Conservation (phyloP, 2,329 filamentous ascomycete species). For the Eurotiales sp. region DNA sequence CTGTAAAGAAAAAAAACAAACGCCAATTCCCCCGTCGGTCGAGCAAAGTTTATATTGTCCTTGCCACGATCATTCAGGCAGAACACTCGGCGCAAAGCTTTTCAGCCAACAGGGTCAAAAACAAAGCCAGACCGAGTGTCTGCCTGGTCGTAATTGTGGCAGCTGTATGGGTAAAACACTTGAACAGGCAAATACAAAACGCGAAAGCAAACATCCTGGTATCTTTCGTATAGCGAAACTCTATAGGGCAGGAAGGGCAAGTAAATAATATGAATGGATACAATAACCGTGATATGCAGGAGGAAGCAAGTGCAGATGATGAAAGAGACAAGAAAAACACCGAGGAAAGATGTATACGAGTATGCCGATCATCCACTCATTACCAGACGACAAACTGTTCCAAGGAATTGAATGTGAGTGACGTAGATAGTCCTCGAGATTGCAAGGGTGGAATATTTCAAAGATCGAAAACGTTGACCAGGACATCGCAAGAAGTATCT, state of each 20-base stretch:
- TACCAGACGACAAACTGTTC: conserved; percentile 27
- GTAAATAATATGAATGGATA: conserved; percentile 23
- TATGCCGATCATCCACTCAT: conserved; percentile 32
- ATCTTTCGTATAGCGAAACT: conserved; percentile 38
- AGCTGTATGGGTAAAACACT: conserved; percentile 7
- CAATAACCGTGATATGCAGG: conserved; percentile 26
- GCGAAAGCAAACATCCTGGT: conserved; percentile 33
- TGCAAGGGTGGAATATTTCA: not conserved
- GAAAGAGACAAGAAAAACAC: conserved; percentile 1
- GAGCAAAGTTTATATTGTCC: not conserved
- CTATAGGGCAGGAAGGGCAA: conserved; percentile 29
- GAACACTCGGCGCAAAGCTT: not conserved
- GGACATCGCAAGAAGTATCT: not conserved
- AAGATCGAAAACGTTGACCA: not conserved
- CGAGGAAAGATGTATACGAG: conserved; percentile 20
- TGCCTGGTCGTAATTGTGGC: conserved; percentile 12
- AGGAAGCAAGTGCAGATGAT: not conserved
- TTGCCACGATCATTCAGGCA: not conserved
- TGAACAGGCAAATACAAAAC: conserved; percentile 21
- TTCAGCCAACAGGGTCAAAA: not conserved
- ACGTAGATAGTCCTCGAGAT: conserved; percentile 3
- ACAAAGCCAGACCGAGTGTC: not conserved
- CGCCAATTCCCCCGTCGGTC: conserved; percentile 9
- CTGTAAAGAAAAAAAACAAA: not conserved
- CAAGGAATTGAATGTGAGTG: conserved; percentile 17